Evolutionary conservation across 371 early-diverging fungal genomes (phyloP), one percentile per base, ranked within the genome.

Genomic region (Globomyces sp.): DNA sequence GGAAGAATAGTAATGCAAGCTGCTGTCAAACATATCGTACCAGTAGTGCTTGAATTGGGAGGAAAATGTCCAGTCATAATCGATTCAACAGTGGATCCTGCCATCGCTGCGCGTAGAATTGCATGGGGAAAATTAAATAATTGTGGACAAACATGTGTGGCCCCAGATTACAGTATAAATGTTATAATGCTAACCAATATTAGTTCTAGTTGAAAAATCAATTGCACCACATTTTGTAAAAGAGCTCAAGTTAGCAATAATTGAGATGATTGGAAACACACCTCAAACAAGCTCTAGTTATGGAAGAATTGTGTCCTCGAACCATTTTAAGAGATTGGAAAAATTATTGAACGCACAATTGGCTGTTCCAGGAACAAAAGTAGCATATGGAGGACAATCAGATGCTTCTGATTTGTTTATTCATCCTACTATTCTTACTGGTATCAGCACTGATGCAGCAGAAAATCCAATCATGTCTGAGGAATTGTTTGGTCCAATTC

Each of bases 1-100:
- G 96, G 88, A 63, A 86, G 85, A 70, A 83, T 94, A 44, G 64
- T 78, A 40, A 90, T 90, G 78, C 77, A 76, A 41, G 85, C 88
- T 41, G 93, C 94, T 10, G 77, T 88, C 39, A 80, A 84, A 53
- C 71, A 84, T 34, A 79, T 95, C 63, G 91, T 91, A 2, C 94
- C 93, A 0, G 90, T 91, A 63, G 81, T 91, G 13, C 84, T 95
- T 8, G 96, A 95, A 78, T 80, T 95, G 47, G 96, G 96, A 58
- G 96, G 96, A 62, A 96, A 96, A 67, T 82, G 84, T 10, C 97
- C 96, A 8, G 89, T 84, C 2, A 75, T 92, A 55, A 75, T 95
- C 43, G 84, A 87, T 58, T 72, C 71, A 13, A 66, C 80, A 53
- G 82, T 80, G 6, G 86, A 93, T 67, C 71, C 93, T 41, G 67